Base-by-base conservation (phyloP, 2,329 filamentous ascomycete genomes). In the Colletotrichum graminicola region DNA sequence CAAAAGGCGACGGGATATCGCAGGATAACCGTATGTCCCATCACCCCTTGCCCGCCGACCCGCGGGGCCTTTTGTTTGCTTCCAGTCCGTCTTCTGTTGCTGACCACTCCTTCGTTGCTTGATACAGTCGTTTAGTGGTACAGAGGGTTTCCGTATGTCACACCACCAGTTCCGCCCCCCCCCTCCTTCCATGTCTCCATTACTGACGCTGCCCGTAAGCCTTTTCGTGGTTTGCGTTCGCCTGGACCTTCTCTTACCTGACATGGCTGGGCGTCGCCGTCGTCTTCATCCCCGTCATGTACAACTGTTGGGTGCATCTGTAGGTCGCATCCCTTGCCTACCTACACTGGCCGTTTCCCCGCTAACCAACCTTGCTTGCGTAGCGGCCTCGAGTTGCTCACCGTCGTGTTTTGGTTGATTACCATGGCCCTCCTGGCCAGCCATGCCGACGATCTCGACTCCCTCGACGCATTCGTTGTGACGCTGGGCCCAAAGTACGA, bases 301-400 rank as follows among this genome's bases (percentile, higher is more conserved):
- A 74, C 69, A 74, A 74, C 39, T 74, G 69, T 41, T 74, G 73
- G 73, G 73, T 74, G 23, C 73, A 74, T 51, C 69, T 74, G 73
- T 74, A 67, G 23, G 72, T 21, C 11, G 21, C 32, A 7, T 2
- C 5, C 18, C 39, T 36, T 12, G 2, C 36, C 5, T 21, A 3
- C 5, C 5, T 18, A 18, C 10, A 11, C 12, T 11, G 14, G 26
- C 18, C 12, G 26, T 3, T 32, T 12, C 4, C 18, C 6, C n/a
- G n/a, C n/a, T n/a, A n/a, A 32, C 66, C 70, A 21, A 72, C 52
- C 47, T 2, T 29, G 18, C 16, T 4, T 39, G 21, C 29, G 14
- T 3, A 74, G 73, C 3, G 73, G 69, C 12, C 68, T 74, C 11
- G 73, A 74, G 18, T 39, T 74, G 18, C 65, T 74, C 36, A 73